phyloP scores from a whole-genome alignment of 2,329 filamentous ascomycete genomes.

The Verticillium nonalfalfae region DNA sequence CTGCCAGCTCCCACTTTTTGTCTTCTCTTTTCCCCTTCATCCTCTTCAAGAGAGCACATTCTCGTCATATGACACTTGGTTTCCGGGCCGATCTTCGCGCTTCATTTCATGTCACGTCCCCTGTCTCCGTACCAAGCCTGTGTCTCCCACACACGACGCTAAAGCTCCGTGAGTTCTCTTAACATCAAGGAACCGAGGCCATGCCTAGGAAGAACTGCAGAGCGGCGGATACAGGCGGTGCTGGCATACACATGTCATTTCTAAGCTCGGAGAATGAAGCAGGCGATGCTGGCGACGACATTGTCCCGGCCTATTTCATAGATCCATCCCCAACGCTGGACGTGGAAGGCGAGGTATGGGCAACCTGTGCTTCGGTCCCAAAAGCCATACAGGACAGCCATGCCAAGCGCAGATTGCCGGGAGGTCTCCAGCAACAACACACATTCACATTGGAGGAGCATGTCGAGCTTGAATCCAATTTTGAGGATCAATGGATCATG shows the following conservation, averaged over 20 bases:
- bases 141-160: too few species aligned
- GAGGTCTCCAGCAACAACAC: background rate
- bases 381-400: background rate
- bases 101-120: too few species aligned
- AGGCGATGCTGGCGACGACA: background rate
- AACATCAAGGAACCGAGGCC: too few species aligned
- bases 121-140: too few species aligned
- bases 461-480: background rate
- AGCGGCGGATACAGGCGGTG: background rate
- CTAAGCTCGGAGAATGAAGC: background rate
- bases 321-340: background rate
- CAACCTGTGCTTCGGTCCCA: background rate
- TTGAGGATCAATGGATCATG: background rate
- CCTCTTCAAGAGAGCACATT: too few species aligned
- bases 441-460: background rate
- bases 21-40: too few species aligned
- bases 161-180: too few species aligned
- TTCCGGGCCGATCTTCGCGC: too few species aligned
- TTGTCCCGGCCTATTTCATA: background rate
- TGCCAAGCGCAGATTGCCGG: background rate
- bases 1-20: too few species aligned
- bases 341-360: background rate
- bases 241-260: background rate
- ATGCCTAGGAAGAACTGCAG: too few species aligned
- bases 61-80: too few species aligned